Evolutionary conservation across 2,329 filamentous ascomycete species (phyloP).

Genomic region (Fusarium lateritium): DNA sequence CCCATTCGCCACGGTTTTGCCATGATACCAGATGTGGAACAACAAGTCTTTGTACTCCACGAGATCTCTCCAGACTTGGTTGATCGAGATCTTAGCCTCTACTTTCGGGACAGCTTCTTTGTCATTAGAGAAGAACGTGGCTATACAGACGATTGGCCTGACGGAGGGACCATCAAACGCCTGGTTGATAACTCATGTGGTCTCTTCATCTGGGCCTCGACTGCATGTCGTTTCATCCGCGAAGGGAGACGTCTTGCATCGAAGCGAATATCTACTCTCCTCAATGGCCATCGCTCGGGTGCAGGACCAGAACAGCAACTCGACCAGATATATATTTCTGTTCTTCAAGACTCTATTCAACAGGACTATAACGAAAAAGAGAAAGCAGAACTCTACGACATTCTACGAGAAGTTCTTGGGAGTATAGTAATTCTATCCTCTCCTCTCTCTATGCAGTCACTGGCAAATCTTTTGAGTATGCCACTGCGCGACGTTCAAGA

Average conservation of each 20-base stretch:
- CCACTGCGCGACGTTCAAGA: neutral
- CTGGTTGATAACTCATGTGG: neutral
- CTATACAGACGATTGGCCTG: neutral
- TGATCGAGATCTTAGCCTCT: neutral
- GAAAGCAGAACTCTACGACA: neutral
- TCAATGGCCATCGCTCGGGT: neutral
- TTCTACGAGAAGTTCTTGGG: neutral
- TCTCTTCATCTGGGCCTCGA: slow-evolving; percentile 2
- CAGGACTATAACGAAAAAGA: neutral
- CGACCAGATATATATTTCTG: neutral
- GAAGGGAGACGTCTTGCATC: neutral
- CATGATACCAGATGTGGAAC: neutral
- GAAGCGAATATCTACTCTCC: neutral
- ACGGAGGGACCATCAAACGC: neutral
- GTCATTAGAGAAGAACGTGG: slow-evolving; percentile 1
- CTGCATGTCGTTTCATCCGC: slow-evolving; percentile 2
- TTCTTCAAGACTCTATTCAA: neutral
- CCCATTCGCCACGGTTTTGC: slow-evolving; percentile 1
- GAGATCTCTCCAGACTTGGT: neutral
- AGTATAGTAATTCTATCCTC: neutral
- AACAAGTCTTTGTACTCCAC: slow-evolving; percentile 6
- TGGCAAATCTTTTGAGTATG: neutral
- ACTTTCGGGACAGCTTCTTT: neutral
- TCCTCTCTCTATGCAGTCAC: neutral
- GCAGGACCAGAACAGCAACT: neutral